These are phyloP conservation scores for Hirsutella minnesotensis DNA, from an alignment of 2,329 filamentous ascomycete genomes.

Conservation along the genomic window DNA sequence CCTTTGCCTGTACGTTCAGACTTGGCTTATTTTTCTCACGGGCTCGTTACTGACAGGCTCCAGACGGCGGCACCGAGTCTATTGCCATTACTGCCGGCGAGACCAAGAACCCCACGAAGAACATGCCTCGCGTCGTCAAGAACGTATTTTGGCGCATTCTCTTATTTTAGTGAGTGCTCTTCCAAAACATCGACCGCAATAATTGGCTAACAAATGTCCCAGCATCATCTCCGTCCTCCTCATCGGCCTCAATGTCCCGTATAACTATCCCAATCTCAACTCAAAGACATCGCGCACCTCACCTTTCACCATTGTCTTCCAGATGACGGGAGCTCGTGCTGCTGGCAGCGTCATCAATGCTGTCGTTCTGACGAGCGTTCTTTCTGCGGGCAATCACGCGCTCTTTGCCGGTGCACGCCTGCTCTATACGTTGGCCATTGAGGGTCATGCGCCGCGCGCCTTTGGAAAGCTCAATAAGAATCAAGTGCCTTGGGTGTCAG, in stretches of 20 bases:
- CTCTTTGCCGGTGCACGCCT: constrained; percentile 22
- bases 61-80: constrained; percentile 43
- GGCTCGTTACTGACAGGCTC: background rate
- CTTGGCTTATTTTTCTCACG: too few relatives aligned
- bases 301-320: constrained; percentile 46
- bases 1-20: constrained; percentile 42
- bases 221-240: constrained; percentile 26
- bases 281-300: constrained; percentile 22
- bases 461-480: constrained; percentile 29
- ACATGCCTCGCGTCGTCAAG: constrained; percentile 49
- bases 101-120: constrained; percentile 49
- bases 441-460: constrained; percentile 41
- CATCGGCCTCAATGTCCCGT: constrained; percentile 47
- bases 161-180: constrained; percentile 33
- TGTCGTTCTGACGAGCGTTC: constrained; percentile 31
- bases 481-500: constrained; percentile 26
- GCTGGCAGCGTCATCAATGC: constrained; percentile 47
- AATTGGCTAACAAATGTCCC: too few relatives aligned
- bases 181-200: too few relatives aligned
- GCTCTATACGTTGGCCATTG: constrained; percentile 23
- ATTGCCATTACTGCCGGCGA: constrained; percentile 57
- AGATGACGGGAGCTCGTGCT: constrained; percentile 38
- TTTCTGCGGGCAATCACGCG: constrained; percentile 25
- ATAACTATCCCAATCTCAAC: constrained; percentile 27
- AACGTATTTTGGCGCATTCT: constrained; percentile 55